Conservation (phyloP, 2,329 filamentous ascomycete species). For the Elsinoe ampelina region DNA sequence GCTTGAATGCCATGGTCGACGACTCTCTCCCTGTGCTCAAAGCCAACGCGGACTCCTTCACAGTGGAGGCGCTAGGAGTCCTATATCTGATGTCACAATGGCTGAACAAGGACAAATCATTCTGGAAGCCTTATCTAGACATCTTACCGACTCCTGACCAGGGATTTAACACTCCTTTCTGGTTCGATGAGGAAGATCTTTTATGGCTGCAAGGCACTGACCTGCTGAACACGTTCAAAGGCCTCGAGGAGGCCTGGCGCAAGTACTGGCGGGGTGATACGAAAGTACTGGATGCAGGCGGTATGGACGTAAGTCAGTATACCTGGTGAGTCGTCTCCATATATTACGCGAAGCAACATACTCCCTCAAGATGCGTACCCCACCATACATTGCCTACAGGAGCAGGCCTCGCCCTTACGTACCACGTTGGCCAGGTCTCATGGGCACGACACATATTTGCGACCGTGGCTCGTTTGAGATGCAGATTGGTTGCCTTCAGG, state of each 20-base stretch:
- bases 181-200: constrained; percentile 27
- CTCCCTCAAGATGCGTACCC: neutral
- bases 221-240: constrained; percentile 24
- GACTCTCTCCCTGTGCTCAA: constrained; percentile 25
- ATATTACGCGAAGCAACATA: neutral
- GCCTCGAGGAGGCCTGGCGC: constrained; percentile 28
- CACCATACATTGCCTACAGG: neutral
- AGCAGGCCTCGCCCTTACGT: neutral
- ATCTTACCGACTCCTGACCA: constrained; percentile 25
- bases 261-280: constrained; percentile 29
- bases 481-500: no score
- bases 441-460: no score
- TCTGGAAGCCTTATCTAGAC: constrained; percentile 31
- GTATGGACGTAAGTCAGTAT: constrained; percentile 27
- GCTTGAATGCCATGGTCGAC: constrained; percentile 30
- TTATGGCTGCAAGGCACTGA: constrained; percentile 29
- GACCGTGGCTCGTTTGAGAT: no score
- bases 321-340: constrained; percentile 31
- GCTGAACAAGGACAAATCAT: constrained; percentile 24
- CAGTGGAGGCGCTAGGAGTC: constrained; percentile 26
- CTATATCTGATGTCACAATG: constrained; percentile 31
- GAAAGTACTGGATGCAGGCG: constrained; percentile 22
- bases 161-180: constrained; percentile 26
- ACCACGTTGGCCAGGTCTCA: neutral
- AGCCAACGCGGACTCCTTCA: constrained; percentile 20